Conservation (phyloP, 768 basidiomycete species). For the Tricholoma sp. region DNA sequence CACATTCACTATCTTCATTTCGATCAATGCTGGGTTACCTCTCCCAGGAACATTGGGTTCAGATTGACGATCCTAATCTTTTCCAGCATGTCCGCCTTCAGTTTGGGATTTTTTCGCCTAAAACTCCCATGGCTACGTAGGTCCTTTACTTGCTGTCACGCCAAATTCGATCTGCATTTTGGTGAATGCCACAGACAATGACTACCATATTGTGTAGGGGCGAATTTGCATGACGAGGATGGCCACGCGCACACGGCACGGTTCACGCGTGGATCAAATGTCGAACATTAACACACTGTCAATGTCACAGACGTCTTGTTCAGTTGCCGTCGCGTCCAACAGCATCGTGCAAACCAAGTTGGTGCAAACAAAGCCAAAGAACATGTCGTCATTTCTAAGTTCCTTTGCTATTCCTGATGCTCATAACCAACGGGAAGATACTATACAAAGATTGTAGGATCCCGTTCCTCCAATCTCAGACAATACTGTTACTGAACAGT, state of each 20-base stretch:
- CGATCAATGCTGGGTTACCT: too few relatives aligned
- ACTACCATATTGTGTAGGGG: background rate
- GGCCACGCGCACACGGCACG: background rate
- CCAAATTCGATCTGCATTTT: background rate
- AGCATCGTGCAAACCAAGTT: background rate
- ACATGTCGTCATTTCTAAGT: background rate
- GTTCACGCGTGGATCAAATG: background rate
- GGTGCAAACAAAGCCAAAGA: background rate
- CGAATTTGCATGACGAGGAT: background rate
- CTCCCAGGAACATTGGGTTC: too few relatives aligned
- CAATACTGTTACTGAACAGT: background rate
- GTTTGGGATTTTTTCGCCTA: too few relatives aligned
- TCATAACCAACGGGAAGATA: too few relatives aligned
- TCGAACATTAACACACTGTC: background rate
- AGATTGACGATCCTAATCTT: too few relatives aligned
- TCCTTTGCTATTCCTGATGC: too few relatives aligned
- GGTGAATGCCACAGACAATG: background rate
- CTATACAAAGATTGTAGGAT: background rate
- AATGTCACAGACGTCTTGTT: background rate
- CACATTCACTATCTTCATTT: too few relatives aligned
- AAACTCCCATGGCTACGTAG: too few relatives aligned
- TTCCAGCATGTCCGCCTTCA: too few relatives aligned
- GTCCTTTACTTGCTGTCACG: too few relatives aligned
- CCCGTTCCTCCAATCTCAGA: too few relatives aligned
- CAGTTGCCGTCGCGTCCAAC: too few relatives aligned